These are phyloP conservation scores for Penicillium cinerascens DNA, from an alignment of 495 filamentous ascomycete species.

Conservation along the genomic window DNA sequence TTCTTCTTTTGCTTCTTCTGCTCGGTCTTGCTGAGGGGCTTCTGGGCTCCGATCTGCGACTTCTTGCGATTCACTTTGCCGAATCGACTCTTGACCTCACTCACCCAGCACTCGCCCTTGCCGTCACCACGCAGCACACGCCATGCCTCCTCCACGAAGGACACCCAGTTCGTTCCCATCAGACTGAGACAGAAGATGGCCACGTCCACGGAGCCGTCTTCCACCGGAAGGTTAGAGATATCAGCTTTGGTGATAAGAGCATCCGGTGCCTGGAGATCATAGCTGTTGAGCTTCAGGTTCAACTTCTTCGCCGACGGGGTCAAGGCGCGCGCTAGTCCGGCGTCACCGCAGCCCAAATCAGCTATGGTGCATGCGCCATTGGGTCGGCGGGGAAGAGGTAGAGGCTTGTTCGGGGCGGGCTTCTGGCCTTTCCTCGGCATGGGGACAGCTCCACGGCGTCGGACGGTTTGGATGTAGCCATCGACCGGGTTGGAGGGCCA, in stretches of 20 bases:
- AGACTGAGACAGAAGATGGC: slow-evolving; percentile 92
- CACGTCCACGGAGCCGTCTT: slow-evolving; percentile 70
- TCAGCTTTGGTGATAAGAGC: slow-evolving; percentile 81
- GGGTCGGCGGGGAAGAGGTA: slow-evolving; percentile 47
- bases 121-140: slow-evolving; percentile 71
- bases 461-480: slow-evolving; percentile 67
- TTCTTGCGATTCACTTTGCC: slow-evolving; percentile 57
- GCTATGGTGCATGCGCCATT: slow-evolving; percentile 70
- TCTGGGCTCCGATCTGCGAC: slow-evolving; percentile 57
- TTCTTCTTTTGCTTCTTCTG: slow-evolving; percentile 46
- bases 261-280: slow-evolving; percentile 62
- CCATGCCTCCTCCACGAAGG: slow-evolving; percentile 93
- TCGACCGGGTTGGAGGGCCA: slow-evolving; percentile 97
- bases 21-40: slow-evolving; percentile 57
- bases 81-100: slow-evolving; percentile 93
- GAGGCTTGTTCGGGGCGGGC: slow-evolving; percentile 27
- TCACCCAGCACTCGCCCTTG: slow-evolving; percentile 93
- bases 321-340: slow-evolving; percentile 60
- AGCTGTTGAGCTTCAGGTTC: slow-evolving; percentile 63
- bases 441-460: slow-evolving; percentile 48
- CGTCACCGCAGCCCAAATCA: slow-evolving; percentile 82
- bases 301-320: slow-evolving; percentile 56
- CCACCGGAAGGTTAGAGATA: slow-evolving; percentile 74
- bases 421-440: slow-evolving; percentile 37
- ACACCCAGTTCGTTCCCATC: slow-evolving; percentile 98